Evolutionary conservation across 2,329 filamentous ascomycete genomes (phyloP).

Genomic region (Cryphonectria japonica): DNA sequence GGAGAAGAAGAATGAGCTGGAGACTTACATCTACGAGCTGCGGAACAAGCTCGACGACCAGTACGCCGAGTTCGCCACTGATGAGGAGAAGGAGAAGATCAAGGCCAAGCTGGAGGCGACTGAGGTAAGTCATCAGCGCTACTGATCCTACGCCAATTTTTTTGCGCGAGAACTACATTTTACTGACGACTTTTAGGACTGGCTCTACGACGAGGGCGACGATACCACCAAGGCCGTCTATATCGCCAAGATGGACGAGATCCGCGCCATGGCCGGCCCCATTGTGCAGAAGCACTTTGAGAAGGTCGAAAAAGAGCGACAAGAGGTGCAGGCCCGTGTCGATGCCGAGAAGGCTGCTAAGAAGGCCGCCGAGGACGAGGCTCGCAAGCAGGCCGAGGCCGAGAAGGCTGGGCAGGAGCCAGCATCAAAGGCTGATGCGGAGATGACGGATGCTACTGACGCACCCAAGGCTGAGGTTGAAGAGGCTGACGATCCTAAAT

Average conservation of each 20-base stretch:
- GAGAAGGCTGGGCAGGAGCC: conserved; percentile 52
- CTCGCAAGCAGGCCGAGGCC: conserved; percentile 56
- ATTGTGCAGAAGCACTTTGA: conserved; percentile 95
- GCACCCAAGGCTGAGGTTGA: conserved; percentile 54
- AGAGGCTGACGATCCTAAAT: conserved; percentile 43
- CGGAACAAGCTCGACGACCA: conserved; percentile 92
- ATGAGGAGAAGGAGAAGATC: conserved; percentile 90
- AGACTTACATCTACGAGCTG: conserved; percentile 96
- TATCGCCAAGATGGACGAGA: conserved; percentile 93
- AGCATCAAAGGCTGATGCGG: conserved; percentile 54
- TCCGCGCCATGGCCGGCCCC: conserved; percentile 86
- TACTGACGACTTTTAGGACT: conserved; percentile 67
- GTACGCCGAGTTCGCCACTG: conserved; percentile 84
- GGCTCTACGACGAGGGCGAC: conserved; percentile 97
- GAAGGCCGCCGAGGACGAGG: conserved; percentile 63
- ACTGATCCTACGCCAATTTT: background rate
- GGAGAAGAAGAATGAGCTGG: conserved; percentile 99
- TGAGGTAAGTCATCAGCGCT: conserved; percentile 68
- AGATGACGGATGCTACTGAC: conserved; percentile 67
- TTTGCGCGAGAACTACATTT: conserved; percentile 32
- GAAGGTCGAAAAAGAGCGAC: conserved; percentile 85
- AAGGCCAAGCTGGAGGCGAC: conserved; percentile 79
- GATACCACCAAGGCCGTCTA: conserved; percentile 94
- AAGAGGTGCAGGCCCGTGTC: conserved; percentile 73
- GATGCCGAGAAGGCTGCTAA: conserved; percentile 80